A percentile compares a stretch with the other conserved stretches of the same genome.
phyloP scores from a whole-genome alignment of 306 rosid genomes.

The Vigna trinervia region DNA sequence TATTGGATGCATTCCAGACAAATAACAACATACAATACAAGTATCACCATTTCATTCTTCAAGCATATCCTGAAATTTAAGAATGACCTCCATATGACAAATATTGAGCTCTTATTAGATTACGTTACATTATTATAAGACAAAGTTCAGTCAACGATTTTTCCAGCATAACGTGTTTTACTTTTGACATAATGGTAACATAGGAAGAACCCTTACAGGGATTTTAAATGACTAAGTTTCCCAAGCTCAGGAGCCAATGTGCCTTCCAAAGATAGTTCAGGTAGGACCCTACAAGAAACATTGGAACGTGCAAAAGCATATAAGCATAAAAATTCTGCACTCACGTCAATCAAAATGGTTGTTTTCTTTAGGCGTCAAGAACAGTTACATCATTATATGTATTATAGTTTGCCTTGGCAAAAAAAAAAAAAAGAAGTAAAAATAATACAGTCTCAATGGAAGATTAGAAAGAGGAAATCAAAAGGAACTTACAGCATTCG shows the following conservation, averaged over 20 bases:
- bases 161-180: not conserved
- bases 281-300: constrained; percentile 66
- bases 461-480: constrained; percentile 25
- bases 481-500: constrained; percentile 70
- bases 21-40: not conserved
- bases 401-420: not conserved
- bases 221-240: constrained; percentile 67
- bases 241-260: constrained; percentile 83
- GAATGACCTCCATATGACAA: not conserved
- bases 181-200: constrained; percentile 5
- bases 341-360: constrained; percentile 9
- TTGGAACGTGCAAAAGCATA: constrained; percentile 31
- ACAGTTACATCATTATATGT: not conserved
- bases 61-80: constrained; percentile 20
- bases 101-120: constrained; percentile 6
- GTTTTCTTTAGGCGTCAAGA: constrained; percentile 9
- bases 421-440: not conserved
- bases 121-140: constrained; percentile 1
- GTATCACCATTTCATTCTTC: not conserved
- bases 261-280: constrained; percentile 72
- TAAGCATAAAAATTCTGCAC: constrained; percentile 29
- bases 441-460: not conserved
- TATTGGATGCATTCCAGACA: not conserved
- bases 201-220: constrained; percentile 68
- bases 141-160: constrained; percentile 15